Evolutionary conservation across 1,284 basidiomycete species (phyloP).

Genomic region (Naganishia liquefaciens): DNA sequence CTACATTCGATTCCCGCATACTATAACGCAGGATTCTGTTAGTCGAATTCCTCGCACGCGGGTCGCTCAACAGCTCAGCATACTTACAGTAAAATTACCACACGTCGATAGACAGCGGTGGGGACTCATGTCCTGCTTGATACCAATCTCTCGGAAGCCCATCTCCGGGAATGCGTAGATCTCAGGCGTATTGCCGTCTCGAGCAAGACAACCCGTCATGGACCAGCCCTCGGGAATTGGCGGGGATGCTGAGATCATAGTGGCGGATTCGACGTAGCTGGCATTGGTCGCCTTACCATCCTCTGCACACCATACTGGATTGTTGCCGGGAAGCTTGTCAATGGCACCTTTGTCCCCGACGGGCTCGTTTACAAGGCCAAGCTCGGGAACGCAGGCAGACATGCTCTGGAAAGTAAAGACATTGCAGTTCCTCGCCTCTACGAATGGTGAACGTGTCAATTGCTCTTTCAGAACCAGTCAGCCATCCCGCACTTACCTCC

Average conservation of each 20-base stretch:
- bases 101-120: conserved; percentile 6
- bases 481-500: conserved; percentile 12
- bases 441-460: not conserved
- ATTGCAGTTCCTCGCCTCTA: conserved; percentile 8
- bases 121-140: conserved; percentile 4
- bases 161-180: conserved; percentile 4
- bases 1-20: conserved; percentile 19
- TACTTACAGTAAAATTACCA: not conserved
- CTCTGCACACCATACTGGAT: conserved; percentile 26
- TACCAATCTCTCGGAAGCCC: not conserved
- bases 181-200: not conserved
- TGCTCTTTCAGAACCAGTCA: too few species aligned
- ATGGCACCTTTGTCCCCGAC: conserved; percentile 11
- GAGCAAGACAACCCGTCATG: conserved; percentile 5
- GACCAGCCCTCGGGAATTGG: conserved; percentile 14
- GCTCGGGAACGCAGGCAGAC: conserved; percentile 1
- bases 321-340: conserved; percentile 28
- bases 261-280: conserved; percentile 11
- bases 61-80: too few species aligned
- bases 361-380: conserved; percentile 12
- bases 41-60: not conserved
- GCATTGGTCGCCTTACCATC: conserved; percentile 17
- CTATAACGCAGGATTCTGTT: not conserved
- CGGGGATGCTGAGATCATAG: conserved; percentile 13
- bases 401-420: conserved; percentile 6